Base-by-base conservation (phyloP, 306 rosid genomes). In the Comarum palustre region DNA sequence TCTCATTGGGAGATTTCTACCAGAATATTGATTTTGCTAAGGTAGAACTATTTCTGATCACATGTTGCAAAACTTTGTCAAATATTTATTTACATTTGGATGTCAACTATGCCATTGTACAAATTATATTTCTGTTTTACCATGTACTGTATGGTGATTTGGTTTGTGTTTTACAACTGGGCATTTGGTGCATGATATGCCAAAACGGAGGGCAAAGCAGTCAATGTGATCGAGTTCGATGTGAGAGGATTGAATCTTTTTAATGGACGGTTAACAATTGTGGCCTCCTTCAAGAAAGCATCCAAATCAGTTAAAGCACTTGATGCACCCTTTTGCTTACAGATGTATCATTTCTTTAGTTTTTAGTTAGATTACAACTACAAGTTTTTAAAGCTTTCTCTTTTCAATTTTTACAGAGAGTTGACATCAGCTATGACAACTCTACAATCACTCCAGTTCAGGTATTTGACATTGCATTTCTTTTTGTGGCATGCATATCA, bases 141-240 rank as follows among this genome's bases (percentile, higher is more conserved):
- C 22, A 34, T 61, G 46, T 41, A 43, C 2, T 54, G 62, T 64
- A 34, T 63, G 77, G 58, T 71, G 73, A 72, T 78, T 75, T 62
- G 67, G 16, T 72, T 43, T 24, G 62, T 74, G 41, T 77, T 78
- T 19, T 70, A 68, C 73, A 62, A 73, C 75, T 78, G 58, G 72
- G 67, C 58, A 29, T 70, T 73, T 63, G 58, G 67, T 65, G 63
- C 42, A 52, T 58, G 31, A 27, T 61, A 48, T 78, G 66, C 68
- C 57, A 64, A 80, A 79, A 77, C 83, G 96, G 84, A 92, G 98
- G 85, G 88, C 77, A 88, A 90, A 90, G 96, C 96, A 82, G 88
- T 90, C n/a, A 92, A 90, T 24, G 85, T 82, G 73, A 72, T 92
- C 74, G 81, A 90, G 82, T 92, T 92, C 87, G 82, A 84, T 70